A percentile compares a stretch with the other conserved stretches of the same genome.
Evolutionary conservation across 352 stramenopile genomes (phyloP).

Genomic region (Phytophthora ohioensis): DNA sequence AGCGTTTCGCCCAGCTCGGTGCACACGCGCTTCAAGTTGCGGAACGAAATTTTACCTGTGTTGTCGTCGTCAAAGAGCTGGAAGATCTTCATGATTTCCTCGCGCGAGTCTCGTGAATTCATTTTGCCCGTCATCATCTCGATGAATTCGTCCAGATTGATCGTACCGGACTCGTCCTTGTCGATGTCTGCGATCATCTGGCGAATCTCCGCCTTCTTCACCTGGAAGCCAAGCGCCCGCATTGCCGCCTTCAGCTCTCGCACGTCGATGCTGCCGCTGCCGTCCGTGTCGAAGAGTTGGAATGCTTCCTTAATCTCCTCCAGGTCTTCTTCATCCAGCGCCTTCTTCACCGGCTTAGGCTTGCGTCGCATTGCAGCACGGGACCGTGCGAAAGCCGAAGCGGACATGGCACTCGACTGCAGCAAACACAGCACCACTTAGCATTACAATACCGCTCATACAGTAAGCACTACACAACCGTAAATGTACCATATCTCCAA

Average conservation of each 20-base stretch:
- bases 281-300: conserved; percentile 94
- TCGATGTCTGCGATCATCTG: conserved; percentile 95
- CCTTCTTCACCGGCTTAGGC: conserved; percentile 72
- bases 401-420: conserved; percentile 61
- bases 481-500: conserved; percentile 27
- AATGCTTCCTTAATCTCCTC: conserved; percentile 96
- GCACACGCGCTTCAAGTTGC: conserved; percentile 94
- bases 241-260: conserved; percentile 96
- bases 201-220: conserved; percentile 94
- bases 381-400: conserved; percentile 72
- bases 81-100: conserved; percentile 96
- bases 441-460: neutral
- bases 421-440: conserved; percentile 1
- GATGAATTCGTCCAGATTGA: conserved; percentile 95
- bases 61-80: conserved; percentile 96
- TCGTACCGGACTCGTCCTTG: conserved; percentile 91
- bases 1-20: conserved; percentile 81
- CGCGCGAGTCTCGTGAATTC: conserved; percentile 88
- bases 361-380: conserved; percentile 68
- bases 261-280: conserved; percentile 91
- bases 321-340: conserved; percentile 92
- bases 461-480: neutral
- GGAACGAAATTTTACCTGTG: conserved; percentile 95
- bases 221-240: conserved; percentile 93
- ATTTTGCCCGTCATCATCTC: conserved; percentile 97